Evolutionary conservation across 768 basidiomycete species (phyloP), one percentile per base, ranked within the genome.

Genomic region (Kwoniella europaea): DNA sequence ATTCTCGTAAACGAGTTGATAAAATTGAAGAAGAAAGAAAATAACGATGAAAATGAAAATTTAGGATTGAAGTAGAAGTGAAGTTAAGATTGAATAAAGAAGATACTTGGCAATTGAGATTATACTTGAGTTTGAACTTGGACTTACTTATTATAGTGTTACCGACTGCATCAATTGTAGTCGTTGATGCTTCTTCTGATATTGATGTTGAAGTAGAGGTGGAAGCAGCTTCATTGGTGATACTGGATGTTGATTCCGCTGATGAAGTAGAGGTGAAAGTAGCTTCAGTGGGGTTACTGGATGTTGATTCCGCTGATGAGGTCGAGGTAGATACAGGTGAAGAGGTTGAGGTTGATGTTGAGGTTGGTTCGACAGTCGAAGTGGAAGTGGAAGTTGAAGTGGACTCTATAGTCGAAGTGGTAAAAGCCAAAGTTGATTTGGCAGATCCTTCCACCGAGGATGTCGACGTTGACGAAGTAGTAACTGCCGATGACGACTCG

Each of bases 351-450:
- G 1, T 27, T 10, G 52, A 29, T n/a, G 50, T 55, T 54, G 46
- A 55, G 2, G 62, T 52, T 18, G 62, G 15, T 54, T 65, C 50
- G 15, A 16, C 24, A 4, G 65, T 56, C 10, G 46, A 29, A 18
- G 29, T 27, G n/a, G 52, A 29, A 18, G 29, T 27, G n/a, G 52
- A 29, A 22, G 50, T 55, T 41, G 46, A 55, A 27, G 63, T 65
- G 7, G 50, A 12, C 43, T 65, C 50, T 7, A 16, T 5, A 22
- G 65, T 56, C 0, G 46, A 63, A 44, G n/a, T 66, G 29, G 65
- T 42, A 13, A 52, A 43, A 22, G 65, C 24, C 29, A 54, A 20
- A 66, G 55, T 58, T 12, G 65, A 42, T 43, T 56, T 42, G 43
- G 41, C 35, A 41, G 66, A 57, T 41, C 24, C 22, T 16, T 18